Evolutionary conservation across 2,329 filamentous ascomycete genomes (phyloP).

Genomic region (Trichophyton benhamiae): DNA sequence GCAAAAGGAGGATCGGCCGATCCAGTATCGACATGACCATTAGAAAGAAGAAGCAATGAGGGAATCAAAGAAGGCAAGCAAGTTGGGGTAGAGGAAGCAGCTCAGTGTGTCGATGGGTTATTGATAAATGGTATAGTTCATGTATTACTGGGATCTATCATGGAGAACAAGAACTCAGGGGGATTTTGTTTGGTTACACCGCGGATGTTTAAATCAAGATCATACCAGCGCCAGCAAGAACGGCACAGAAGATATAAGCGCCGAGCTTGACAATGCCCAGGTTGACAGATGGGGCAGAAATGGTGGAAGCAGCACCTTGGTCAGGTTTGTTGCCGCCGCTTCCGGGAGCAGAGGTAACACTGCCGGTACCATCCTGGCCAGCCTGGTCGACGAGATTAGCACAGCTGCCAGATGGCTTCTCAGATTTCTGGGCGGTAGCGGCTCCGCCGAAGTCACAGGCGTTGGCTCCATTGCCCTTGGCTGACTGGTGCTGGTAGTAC

Average conservation of each 20-base stretch:
- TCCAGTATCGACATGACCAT: background rate
- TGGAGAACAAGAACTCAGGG: background rate
- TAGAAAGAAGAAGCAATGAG: background rate
- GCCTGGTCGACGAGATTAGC: constrained; percentile 28
- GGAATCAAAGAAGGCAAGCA: background rate
- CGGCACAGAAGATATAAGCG: constrained; percentile 33
- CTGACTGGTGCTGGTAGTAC: constrained; percentile 32
- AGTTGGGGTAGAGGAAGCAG: background rate
- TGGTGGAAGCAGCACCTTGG: constrained; percentile 18
- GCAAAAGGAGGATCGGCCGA: no score
- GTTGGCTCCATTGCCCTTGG: constrained; percentile 21
- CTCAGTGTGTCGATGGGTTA: background rate
- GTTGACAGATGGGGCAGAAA: constrained; percentile 23
- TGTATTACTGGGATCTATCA: background rate
- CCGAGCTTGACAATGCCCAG: constrained; percentile 32
- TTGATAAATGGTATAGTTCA: background rate
- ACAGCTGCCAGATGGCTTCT: constrained; percentile 27
- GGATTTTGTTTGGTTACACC: background rate
- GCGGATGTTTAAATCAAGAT: constrained; percentile 32
- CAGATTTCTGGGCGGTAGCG: constrained; percentile 27
- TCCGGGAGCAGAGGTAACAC: constrained; percentile 25
- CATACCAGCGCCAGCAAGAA: constrained; percentile 36
- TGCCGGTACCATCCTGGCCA: constrained; percentile 29
- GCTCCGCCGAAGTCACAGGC: constrained; percentile 35
- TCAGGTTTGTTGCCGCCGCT: constrained; percentile 20